Evolutionary conservation across 208 protist species (phyloP).

Genomic region (Dictyostelium gargantuum): DNA sequence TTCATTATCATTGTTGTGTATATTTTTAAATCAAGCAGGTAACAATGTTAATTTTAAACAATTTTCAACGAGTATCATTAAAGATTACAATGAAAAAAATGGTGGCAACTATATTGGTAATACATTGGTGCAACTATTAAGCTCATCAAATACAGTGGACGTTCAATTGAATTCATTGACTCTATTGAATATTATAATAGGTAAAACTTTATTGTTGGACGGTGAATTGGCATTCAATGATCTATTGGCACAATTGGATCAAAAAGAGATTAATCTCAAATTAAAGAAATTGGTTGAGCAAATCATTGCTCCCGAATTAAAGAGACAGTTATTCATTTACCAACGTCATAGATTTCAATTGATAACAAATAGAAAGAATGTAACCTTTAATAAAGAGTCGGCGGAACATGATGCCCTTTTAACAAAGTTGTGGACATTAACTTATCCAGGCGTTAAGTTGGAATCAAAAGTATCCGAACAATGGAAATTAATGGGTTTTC

Average conservation of each 20-base stretch:
- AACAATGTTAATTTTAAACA: background rate
- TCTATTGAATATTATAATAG: background rate
- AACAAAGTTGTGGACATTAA: slow-evolving; percentile 23
- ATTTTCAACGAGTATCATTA: background rate
- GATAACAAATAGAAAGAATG: slow-evolving; percentile 16
- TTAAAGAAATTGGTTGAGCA: background rate
- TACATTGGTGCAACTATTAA: background rate
- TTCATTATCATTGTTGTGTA: background rate
- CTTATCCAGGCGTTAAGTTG: slow-evolving; percentile 17
- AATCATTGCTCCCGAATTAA: background rate
- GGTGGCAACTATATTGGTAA: background rate
- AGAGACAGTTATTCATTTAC: slow-evolving; percentile 22
- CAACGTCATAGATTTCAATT: slow-evolving; percentile 9
- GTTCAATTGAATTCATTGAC: slow-evolving; percentile 38
- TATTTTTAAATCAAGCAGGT: background rate
- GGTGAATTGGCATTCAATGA: background rate
- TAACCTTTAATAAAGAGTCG: background rate
- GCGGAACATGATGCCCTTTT: slow-evolving; percentile 27
- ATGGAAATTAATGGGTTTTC: slow-evolving; percentile 91
- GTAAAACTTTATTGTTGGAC: background rate
- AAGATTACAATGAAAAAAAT: background rate
- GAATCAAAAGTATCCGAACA: slow-evolving; percentile 71
- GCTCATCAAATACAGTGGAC: background rate
- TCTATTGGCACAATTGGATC: background rate
- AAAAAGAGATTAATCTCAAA: background rate